Evolutionary conservation across 371 early-diverging fungal genomes (phyloP).

Genomic region (Lichtheimia ornata): DNA sequence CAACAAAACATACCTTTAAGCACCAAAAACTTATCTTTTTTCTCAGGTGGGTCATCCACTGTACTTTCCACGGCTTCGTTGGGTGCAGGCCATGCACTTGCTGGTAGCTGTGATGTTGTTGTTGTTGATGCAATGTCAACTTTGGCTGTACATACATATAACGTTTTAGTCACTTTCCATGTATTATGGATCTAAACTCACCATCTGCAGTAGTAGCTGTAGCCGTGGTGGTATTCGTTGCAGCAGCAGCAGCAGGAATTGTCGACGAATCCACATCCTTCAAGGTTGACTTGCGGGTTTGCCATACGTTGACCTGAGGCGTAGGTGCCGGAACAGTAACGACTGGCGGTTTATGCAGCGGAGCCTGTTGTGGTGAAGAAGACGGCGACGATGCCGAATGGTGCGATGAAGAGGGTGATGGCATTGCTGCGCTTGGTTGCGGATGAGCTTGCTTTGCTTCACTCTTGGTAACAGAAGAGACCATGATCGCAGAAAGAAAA

Average conservation of each 20-base stretch:
- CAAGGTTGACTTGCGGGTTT: slow-evolving; percentile 38
- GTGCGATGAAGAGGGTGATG: too few species aligned
- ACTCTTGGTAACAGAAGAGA: too few species aligned
- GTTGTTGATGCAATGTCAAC: not conserved
- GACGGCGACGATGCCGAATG: too few species aligned
- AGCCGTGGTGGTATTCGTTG: not conserved
- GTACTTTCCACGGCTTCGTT: slow-evolving; percentile 25
- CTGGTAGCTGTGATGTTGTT: slow-evolving; percentile 8
- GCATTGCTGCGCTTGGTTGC: too few species aligned
- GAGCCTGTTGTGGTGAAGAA: too few species aligned
- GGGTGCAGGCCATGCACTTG: slow-evolving; percentile 47
- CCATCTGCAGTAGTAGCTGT: not conserved
- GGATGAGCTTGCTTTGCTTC: too few species aligned
- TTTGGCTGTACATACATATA: too few species aligned
- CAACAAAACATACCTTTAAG: slow-evolving; percentile 11
- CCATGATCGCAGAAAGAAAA: too few species aligned
- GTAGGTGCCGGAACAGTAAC: slow-evolving; percentile 45
- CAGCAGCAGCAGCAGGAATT: too few species aligned
- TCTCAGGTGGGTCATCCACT: slow-evolving; percentile 14
- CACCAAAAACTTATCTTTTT: slow-evolving; percentile 38
- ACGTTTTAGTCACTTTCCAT: too few species aligned
- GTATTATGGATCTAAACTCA: too few species aligned
- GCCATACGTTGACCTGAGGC: slow-evolving; percentile 61
- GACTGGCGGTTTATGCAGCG: not conserved
- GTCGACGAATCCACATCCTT: not conserved